These are phyloP conservation scores for Penicillium sp. DNA, from an alignment of 2,329 filamentous ascomycete genomes.

Conservation along the genomic window DNA sequence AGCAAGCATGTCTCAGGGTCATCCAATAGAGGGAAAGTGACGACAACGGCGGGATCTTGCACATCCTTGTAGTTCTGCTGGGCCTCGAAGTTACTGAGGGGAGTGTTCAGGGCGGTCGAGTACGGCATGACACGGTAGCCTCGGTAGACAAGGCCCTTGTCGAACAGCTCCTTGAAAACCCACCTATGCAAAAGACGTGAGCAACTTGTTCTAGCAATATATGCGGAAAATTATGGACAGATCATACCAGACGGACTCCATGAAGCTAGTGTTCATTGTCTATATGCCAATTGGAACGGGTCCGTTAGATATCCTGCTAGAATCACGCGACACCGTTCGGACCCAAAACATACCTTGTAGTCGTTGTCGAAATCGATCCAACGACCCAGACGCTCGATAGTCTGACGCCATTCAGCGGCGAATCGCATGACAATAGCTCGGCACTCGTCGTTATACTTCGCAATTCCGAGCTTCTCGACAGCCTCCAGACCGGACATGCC, in stretches of 20 bases:
- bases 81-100: constrained; percentile 90
- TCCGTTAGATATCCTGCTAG: constrained; percentile 12
- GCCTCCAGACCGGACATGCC: constrained; percentile 87
- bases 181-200: constrained; percentile 8
- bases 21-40: constrained; percentile 82
- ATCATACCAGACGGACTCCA: constrained; percentile 91
- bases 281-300: constrained; percentile 38
- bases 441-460: constrained; percentile 90
- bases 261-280: constrained; percentile 94
- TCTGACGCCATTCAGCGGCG: constrained; percentile 82
- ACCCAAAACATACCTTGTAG: constrained; percentile 71
- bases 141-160: constrained; percentile 88
- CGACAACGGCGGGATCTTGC: constrained; percentile 86
- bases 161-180: constrained; percentile 92
- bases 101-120: constrained; percentile 86
- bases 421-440: constrained; percentile 92
- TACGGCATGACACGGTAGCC: constrained; percentile 95
- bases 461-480: constrained; percentile 83
- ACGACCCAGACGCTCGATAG: constrained; percentile 84
- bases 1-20: constrained; percentile 77
- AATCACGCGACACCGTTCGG: neutral
- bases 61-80: constrained; percentile 95
- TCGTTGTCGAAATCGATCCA: constrained; percentile 99
- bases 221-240: neutral
- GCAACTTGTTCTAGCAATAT: neutral